Conservation (phyloP, 202 grass and related monocot genomes). For the Elaeis oleifera region DNA sequence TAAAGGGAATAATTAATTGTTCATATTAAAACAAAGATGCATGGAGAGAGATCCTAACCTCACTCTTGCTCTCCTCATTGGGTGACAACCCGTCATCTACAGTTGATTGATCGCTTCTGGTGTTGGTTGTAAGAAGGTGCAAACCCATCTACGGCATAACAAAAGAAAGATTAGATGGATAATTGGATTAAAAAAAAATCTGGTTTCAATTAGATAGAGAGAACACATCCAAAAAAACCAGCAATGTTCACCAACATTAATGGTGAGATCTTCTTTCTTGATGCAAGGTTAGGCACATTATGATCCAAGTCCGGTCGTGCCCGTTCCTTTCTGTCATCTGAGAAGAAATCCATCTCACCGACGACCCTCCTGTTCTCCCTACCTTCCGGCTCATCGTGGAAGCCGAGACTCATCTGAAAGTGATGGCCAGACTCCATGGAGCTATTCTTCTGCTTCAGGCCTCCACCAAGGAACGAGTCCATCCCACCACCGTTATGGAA, state of each 20-base stretch:
- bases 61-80: constrained; percentile 28
- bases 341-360: constrained; percentile 78
- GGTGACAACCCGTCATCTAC: constrained; percentile 39
- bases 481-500: too few species aligned
- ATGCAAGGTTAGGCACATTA: constrained; percentile 10
- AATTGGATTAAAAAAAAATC: background rate
- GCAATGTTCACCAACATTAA: constrained; percentile 32
- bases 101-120: constrained; percentile 35
- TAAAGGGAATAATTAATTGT: too few species aligned
- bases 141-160: constrained; percentile 29
- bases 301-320: constrained; percentile 5
- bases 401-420: constrained; percentile 9
- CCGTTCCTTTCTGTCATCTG: constrained; percentile 36
- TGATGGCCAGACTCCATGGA: too few species aligned
- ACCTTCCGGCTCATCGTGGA: background rate
- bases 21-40: background rate
- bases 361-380: constrained; percentile 24
- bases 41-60: constrained; percentile 22
- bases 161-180: background rate
- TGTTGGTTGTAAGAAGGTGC: constrained; percentile 36
- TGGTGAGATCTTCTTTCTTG: constrained; percentile 51
- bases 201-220: too few species aligned
- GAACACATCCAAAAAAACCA: background rate
- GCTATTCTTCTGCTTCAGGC: too few species aligned
- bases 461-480: too few species aligned